Conservation (phyloP, 2,329 filamentous ascomycete species). For the Penicillium sp. region DNA sequence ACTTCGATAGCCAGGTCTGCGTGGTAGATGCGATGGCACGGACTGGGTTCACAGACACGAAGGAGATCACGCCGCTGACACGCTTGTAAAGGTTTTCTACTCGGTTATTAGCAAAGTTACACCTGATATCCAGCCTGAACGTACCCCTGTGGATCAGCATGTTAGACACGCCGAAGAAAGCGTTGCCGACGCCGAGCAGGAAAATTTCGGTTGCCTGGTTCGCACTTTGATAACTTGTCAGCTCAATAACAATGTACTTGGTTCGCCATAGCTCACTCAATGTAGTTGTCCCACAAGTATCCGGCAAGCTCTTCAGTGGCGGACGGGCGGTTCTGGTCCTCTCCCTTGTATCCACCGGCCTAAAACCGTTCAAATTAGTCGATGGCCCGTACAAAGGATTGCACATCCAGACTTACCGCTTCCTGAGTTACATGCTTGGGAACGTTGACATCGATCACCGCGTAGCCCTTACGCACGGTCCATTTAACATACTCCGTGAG, state of each 20-base stretch:
- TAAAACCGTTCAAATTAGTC: conserved; percentile 7
- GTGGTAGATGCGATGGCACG: conserved; percentile 78
- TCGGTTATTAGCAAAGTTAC: conserved; percentile 7
- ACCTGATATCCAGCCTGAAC: conserved; percentile 9
- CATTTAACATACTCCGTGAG: conserved; percentile 79
- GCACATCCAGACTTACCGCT: conserved; percentile 47
- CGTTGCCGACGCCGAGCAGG: conserved; percentile 84
- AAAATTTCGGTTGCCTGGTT: conserved; percentile 70
- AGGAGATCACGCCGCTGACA: conserved; percentile 72
- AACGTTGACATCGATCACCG: conserved; percentile 87
- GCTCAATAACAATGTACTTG: background rate
- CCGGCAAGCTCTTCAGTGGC: conserved; percentile 68
- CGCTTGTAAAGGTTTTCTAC: conserved; percentile 60
- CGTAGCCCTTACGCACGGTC: conserved; percentile 73
- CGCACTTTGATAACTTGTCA: conserved; percentile 45
- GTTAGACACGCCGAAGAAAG: conserved; percentile 78
- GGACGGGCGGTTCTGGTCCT: conserved; percentile 50
- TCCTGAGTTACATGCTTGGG: conserved; percentile 70
- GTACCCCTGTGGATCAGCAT: conserved; percentile 74
- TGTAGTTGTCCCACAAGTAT: conserved; percentile 96
- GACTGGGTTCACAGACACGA: conserved; percentile 71
- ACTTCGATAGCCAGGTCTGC: conserved; percentile 62
- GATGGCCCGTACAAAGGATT: background rate
- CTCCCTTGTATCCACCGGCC: conserved; percentile 44
- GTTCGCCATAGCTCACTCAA: conserved; percentile 57